A percentile compares a stretch with the other conserved stretches of the same genome.
These are phyloP conservation scores for Actinomortierella ambigua DNA, from an alignment of 371 early-diverging fungal species.

Conservation along the genomic window DNA sequence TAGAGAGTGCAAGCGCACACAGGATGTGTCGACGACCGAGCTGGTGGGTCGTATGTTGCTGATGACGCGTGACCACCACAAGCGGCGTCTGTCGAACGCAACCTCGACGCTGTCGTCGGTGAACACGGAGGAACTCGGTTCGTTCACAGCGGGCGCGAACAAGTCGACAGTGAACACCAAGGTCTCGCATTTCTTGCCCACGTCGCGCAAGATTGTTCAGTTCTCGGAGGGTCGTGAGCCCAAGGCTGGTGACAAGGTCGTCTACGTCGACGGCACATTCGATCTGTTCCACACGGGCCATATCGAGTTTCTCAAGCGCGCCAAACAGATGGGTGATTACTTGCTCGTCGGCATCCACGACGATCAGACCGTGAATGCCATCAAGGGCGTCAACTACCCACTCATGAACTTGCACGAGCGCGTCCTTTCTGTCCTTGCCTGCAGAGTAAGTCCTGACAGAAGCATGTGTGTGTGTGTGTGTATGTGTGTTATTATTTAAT, in stretches of 20 bases:
- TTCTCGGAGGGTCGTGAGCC: slow-evolving; percentile 87
- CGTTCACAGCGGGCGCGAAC: slow-evolving; percentile 55
- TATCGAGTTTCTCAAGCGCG: slow-evolving; percentile 90
- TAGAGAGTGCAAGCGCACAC: slow-evolving; percentile 91
- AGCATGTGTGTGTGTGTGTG: too few species aligned
- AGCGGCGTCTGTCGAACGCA: slow-evolving; percentile 52
- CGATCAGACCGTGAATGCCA: slow-evolving; percentile 88
- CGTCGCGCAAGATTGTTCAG: slow-evolving; percentile 84
- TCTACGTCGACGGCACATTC: slow-evolving; percentile 97
- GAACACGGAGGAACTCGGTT: slow-evolving; percentile 64
- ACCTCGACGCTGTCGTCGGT: slow-evolving; percentile 63
- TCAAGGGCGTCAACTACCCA: slow-evolving; percentile 88
- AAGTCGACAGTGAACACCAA: slow-evolving; percentile 51
- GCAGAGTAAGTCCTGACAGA: slow-evolving; percentile 67
- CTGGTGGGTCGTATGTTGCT: slow-evolving; percentile 95
- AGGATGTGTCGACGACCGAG: slow-evolving; percentile 94
- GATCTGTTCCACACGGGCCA: slow-evolving; percentile 97
- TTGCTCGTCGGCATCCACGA: slow-evolving; percentile 94
- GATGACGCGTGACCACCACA: slow-evolving; percentile 88
- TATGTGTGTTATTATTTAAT: not conserved
- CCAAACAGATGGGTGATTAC: slow-evolving; percentile 85
- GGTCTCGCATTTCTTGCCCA: slow-evolving; percentile 88
- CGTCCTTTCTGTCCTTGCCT: slow-evolving; percentile 85
- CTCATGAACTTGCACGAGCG: slow-evolving; percentile 96
- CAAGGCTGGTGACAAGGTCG: slow-evolving; percentile 64